These are phyloP conservation scores for Odontarrhena argentea DNA, from an alignment of 345 rosid species.

Conservation along the genomic window DNA sequence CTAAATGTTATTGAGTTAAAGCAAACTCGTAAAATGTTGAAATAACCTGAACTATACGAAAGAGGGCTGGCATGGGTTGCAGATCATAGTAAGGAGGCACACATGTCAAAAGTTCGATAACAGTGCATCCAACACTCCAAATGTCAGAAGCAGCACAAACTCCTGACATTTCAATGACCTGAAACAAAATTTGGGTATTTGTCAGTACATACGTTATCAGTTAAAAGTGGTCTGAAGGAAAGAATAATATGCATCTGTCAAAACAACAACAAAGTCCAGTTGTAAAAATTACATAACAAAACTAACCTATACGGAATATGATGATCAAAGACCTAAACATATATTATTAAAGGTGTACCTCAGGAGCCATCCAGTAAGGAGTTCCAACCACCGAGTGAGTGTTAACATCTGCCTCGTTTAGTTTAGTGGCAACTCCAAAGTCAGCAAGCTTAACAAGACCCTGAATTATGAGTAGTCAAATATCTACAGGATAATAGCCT, in stretches of 20 bases:
- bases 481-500: conserved; percentile 17
- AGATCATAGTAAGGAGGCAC: conserved; percentile 98
- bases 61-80: conserved; percentile 99
- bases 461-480: conserved; percentile 47
- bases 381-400: conserved; percentile 99
- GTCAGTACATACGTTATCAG: conserved; percentile 22
- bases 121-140: conserved; percentile 99
- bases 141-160: conserved; percentile 99
- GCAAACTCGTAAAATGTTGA: conserved; percentile 21
- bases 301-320: conserved; percentile 7
- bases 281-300: conserved; percentile 7
- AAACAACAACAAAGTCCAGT: conserved; percentile 6
- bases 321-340: conserved; percentile 4
- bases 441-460: conserved; percentile 99
- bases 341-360: conserved; percentile 53
- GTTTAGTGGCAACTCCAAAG: conserved; percentile 99
- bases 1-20: background rate
- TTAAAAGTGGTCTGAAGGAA: background rate
- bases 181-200: conserved; percentile 16
- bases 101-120: conserved; percentile 92
- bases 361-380: conserved; percentile 99
- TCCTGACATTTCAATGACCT: conserved; percentile 99
- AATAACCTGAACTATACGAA: conserved; percentile 95
- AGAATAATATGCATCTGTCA: conserved; percentile 5
- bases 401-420: conserved; percentile 96